phyloP scores from a whole-genome alignment of 2,329 filamentous ascomycete genomes.

The Zasmidium cellare region DNA sequence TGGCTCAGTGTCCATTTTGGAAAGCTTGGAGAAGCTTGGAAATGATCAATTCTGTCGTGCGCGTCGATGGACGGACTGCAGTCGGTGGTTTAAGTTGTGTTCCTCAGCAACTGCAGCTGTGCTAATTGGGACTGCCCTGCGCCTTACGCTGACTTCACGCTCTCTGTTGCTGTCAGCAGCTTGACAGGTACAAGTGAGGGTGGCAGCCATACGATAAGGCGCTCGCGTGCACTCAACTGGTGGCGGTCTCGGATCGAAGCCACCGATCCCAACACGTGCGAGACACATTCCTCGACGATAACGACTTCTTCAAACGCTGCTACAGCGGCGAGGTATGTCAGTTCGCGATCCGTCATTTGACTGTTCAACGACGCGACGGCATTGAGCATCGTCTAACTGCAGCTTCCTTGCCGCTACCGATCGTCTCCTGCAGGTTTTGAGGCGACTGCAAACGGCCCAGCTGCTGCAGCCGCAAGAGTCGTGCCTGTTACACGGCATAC shows the following conservation, averaged over 20 bases:
- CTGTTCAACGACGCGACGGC: not conserved
- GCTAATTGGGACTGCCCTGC: not conserved
- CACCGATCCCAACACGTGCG: not conserved
- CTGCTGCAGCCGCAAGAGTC: not conserved
- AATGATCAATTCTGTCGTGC: not conserved
- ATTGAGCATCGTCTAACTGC: not conserved
- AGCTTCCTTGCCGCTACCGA: no score
- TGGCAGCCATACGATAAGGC: conserved; percentile 3
- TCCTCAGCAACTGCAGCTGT: conserved; percentile 14
- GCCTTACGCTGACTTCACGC: conserved; percentile 12
- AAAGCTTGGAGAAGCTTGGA: conserved; percentile 9
- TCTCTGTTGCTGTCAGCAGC: not conserved
- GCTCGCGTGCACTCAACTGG: not conserved
- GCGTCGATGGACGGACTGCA: conserved; percentile 5
- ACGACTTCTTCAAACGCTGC: not conserved
- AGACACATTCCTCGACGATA: not conserved
- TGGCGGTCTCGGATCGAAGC: not conserved
- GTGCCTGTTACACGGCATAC: not conserved
- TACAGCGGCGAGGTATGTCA: not conserved
- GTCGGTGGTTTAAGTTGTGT: conserved; percentile 6
- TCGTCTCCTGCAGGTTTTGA: not conserved
- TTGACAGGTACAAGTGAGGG: not conserved
- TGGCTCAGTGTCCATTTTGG: not conserved
- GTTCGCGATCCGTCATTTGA: not conserved
- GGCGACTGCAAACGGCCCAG: not conserved